Evolutionary conservation across 2,329 filamentous ascomycete species (phyloP).

Genomic region (Monosporascus sp.): DNA sequence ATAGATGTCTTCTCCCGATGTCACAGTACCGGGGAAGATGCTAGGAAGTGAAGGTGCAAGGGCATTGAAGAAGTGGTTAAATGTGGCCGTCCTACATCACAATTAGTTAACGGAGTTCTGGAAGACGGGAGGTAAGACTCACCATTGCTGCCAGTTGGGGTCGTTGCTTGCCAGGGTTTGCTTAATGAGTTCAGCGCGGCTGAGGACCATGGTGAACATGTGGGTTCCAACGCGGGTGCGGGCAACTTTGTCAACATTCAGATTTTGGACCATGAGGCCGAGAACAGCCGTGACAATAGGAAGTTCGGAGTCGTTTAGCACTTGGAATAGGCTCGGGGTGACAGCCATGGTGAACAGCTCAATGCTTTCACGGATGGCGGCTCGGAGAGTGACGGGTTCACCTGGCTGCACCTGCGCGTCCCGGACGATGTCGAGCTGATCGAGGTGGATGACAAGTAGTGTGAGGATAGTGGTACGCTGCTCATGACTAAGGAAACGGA

Average conservation of each 20-base stretch:
- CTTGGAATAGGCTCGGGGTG: constrained; percentile 83
- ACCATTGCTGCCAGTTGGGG: constrained; percentile 77
- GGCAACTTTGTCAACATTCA: constrained; percentile 78
- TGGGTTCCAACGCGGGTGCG: constrained; percentile 83
- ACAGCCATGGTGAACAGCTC: constrained; percentile 85
- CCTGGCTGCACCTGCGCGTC: constrained; percentile 70
- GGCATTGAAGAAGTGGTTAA: constrained; percentile 80
- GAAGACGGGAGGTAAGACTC: constrained; percentile 21
- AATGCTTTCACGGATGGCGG: constrained; percentile 80
- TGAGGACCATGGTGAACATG: constrained; percentile 89
- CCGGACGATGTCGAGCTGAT: constrained; percentile 84
- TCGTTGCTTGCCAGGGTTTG: constrained; percentile 67
- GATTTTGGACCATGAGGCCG: constrained; percentile 73
- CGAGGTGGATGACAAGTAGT: constrained; percentile 90
- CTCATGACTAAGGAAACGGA: constrained; percentile 86
- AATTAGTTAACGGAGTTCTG: constrained; percentile 16
- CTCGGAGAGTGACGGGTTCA: constrained; percentile 63
- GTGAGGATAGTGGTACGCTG: constrained; percentile 93
- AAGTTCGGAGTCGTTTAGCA: constrained; percentile 85
- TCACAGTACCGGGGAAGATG: constrained; percentile 89
- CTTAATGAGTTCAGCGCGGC: constrained; percentile 88
- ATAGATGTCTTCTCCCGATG: constrained; percentile 86
- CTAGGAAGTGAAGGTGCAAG: constrained; percentile 78
- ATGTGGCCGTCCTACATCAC: constrained; percentile 61
- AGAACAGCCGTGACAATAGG: constrained; percentile 88